Conservation (phyloP, 108 stramenopile genomes). For the Pseudonitzschia delicatissima region DNA sequence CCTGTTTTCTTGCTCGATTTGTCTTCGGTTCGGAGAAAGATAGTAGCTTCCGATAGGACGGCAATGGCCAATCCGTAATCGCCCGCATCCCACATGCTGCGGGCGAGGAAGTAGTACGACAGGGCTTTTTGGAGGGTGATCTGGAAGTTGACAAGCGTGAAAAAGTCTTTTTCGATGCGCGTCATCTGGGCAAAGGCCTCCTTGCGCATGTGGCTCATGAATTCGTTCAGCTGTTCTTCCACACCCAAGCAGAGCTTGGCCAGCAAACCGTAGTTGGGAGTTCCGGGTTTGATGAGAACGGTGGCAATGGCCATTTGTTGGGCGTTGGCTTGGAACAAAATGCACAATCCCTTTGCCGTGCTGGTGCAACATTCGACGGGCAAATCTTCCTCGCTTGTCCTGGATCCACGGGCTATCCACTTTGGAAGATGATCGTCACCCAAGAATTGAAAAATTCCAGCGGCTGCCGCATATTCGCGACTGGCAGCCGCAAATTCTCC, state of each 20-base stretch:
- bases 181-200: conserved; percentile 61
- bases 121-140: conserved; percentile 67
- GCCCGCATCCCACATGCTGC: conserved; percentile 57
- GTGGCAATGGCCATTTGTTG: conserved; percentile 92
- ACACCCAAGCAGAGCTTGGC: conserved; percentile 78
- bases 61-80: conserved; percentile 86
- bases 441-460: conserved; percentile 73
- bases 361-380: conserved; percentile 70
- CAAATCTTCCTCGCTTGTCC: conserved; percentile 54
- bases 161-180: conserved; percentile 71
- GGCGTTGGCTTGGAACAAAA: conserved; percentile 72
- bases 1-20: conserved; percentile 33
- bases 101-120: conserved; percentile 70
- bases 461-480: conserved; percentile 70
- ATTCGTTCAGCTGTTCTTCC: conserved; percentile 64
- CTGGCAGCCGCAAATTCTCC: conserved; percentile 79
- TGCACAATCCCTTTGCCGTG: conserved; percentile 60
- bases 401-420: conserved; percentile 78
- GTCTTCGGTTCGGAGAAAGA: conserved; percentile 44
- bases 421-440: conserved; percentile 67
- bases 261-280: conserved; percentile 75
- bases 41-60: conserved; percentile 68
- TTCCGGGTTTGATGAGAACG: conserved; percentile 74
- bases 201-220: conserved; percentile 57
- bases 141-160: conserved; percentile 76